Evolutionary conservation across 192 early-diverging fungal species (phyloP).

Genomic region (Coemansia pectinata): DNA sequence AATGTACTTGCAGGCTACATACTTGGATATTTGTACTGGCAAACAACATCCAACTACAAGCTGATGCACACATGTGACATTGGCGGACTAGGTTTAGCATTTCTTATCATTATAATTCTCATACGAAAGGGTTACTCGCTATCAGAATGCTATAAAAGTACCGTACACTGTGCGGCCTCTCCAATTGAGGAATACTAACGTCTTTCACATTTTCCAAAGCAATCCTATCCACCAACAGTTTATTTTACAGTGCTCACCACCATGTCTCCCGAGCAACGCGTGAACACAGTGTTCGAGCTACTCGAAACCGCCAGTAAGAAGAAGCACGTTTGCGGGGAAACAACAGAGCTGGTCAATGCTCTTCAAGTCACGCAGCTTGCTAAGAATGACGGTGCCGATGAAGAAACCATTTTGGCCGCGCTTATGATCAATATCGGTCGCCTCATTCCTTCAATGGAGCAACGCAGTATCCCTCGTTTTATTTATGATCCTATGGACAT

Average conservation of each 20-base stretch:
- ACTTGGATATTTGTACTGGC: neutral
- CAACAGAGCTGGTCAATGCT: constrained; percentile 59
- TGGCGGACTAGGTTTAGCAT: neutral
- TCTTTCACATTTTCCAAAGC: neutral
- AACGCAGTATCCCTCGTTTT: no score
- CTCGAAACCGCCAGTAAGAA: constrained; percentile 53
- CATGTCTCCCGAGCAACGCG: constrained; percentile 6
- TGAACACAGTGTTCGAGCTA: constrained; percentile 50
- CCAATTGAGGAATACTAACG: neutral
- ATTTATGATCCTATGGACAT: no score
- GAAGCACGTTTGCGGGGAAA: constrained; percentile 58
- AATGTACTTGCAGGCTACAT: neutral
- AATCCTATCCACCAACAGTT: neutral
- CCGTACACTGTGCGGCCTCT: neutral
- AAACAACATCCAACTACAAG: no score
- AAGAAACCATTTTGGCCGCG: constrained; percentile 57
- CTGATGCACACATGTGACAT: neutral
- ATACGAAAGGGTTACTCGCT: neutral
- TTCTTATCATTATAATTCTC: neutral
- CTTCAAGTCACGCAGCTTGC: constrained; percentile 57
- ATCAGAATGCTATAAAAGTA: neutral
- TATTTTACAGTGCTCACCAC: neutral
- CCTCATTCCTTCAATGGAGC: no score
- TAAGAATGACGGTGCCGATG: constrained; percentile 42
- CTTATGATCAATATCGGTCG: constrained; percentile 61